Base-by-base conservation (phyloP, 108 stramenopile species). In the Cyclotella sp. region DNA sequence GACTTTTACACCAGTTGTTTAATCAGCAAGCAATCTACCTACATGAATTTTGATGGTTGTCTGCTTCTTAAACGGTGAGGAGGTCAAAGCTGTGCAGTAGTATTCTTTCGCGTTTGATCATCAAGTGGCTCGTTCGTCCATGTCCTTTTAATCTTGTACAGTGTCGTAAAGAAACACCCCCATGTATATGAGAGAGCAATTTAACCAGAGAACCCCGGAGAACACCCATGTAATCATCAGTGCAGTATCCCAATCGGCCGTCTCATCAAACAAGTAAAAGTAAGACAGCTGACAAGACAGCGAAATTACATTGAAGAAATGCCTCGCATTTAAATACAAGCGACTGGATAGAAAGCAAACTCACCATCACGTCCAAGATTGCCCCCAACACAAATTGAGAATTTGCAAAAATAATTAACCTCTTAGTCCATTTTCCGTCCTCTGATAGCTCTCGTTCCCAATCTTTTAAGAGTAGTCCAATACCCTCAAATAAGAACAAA, bases 361-460 rank as follows among this genome's bases (percentile, higher is more conserved):
- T 62, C 54, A 75, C 74, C 22, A 75, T 63, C 11, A 75, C 52
- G 13, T 75, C 74, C 22, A 75, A 29, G 28, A 75, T 15, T 5
- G 74, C 47, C n/a, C 74, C 74, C 40, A 67, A 18, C 12, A 66
- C 18, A 68, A 68, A 75, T 30, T 22, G 27, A 6, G 65, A 54
- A 46, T 75, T 66, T 41, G 45, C 74, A 54, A 67, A 42, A 3
- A 67, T 16, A 16, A 51, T 29, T 10, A 42, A 34, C 3, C 30
- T 12, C 15, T 39, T 55, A 12, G 40, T 46, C 51, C 74, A 54
- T 19, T 29, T 68, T 40, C 22, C 65, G 24, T 67, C 52, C 65
- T 66, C 19, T 28, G 39, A 19, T 27, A 68, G 26, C 13, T 28
- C n/a, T 30, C 9, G 30, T 14, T n/a, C 9, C 21, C 40, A 13